These are phyloP conservation scores for Danielia oregonensis DNA, from an alignment of 805 yeast genomes.

Conservation along the genomic window DNA sequence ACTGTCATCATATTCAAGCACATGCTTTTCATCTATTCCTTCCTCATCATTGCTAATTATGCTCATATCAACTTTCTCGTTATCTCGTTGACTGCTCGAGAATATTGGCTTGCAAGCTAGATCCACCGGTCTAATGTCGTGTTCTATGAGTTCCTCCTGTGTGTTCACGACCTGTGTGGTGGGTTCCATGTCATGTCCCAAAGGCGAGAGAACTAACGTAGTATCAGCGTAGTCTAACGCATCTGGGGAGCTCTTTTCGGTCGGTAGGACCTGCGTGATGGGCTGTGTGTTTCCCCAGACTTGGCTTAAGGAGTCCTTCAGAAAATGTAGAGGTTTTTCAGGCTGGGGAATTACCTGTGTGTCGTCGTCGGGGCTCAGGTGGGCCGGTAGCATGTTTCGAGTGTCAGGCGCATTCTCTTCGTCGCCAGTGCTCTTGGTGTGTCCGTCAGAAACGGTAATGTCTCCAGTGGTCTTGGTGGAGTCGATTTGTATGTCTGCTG, in stretches of 20 bases:
- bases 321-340: not conserved
- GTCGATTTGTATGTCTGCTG: no score
- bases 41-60: constrained; percentile 12
- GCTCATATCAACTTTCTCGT: constrained; percentile 8
- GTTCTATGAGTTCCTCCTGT: constrained; percentile 19
- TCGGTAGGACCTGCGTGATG: constrained; percentile 1
- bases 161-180: constrained; percentile 34
- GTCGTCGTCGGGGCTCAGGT: no score
- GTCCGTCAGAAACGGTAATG: no score
- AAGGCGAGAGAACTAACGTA: constrained; percentile 1
- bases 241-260: not conserved
- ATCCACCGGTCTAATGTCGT: constrained; percentile 7
- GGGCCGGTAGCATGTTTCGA: no score
- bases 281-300: constrained; percentile 3
- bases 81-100: constrained; percentile 18
- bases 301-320: not conserved
- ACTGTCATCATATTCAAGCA: constrained; percentile 23
- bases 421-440: no score
- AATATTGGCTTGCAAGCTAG: constrained; percentile 12
- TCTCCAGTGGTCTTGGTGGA: no score
- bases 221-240: constrained; percentile 2
- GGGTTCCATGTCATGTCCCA: constrained; percentile 7
- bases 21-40: constrained; percentile 11
- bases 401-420: no score
- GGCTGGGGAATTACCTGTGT: constrained; percentile 12